A percentile compares a stretch with the other conserved stretches of the same genome.
phyloP scores from a whole-genome alignment of 2,329 filamentous ascomycete species.

The Epichloe bromicola region DNA sequence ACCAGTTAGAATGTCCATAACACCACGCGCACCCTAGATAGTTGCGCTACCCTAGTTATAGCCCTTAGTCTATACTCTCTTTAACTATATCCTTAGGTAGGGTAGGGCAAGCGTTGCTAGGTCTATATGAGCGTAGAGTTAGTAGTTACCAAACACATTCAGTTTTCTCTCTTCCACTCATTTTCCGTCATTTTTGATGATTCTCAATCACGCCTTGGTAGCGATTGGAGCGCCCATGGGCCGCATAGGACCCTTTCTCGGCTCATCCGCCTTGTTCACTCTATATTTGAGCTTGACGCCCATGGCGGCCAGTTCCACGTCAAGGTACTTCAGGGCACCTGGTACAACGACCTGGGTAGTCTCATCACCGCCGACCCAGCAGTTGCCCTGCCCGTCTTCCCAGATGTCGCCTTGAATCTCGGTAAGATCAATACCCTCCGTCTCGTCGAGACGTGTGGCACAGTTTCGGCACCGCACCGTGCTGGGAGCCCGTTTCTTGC shows the following conservation, averaged over 20 bases:
- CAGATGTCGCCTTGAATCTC: constrained; percentile 62
- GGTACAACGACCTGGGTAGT: constrained; percentile 87
- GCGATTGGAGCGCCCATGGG: constrained; percentile 19
- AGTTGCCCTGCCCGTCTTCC: constrained; percentile 79
- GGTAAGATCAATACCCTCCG: constrained; percentile 42
- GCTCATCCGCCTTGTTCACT: constrained; percentile 50
- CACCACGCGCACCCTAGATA: not conserved
- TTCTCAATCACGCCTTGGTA: constrained; percentile 3
- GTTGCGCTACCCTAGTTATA: too few relatives aligned
- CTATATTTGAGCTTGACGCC: constrained; percentile 85
- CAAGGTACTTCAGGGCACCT: constrained; percentile 81
- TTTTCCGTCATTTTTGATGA: not conserved
- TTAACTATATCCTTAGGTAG: too few relatives aligned
- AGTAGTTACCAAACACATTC: too few relatives aligned
- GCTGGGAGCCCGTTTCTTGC: constrained; percentile 52
- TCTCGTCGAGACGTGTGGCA: constrained; percentile 46
- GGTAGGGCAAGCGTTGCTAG: too few relatives aligned
- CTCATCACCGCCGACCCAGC: constrained; percentile 80
- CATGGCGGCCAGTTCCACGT: constrained; percentile 94
- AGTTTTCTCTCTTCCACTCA: not conserved
- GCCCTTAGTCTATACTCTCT: too few relatives aligned
- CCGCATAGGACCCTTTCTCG: constrained; percentile 37
- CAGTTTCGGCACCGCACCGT: constrained; percentile 71
- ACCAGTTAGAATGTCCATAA: not conserved
- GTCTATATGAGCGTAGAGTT: too few relatives aligned